Evolutionary conservation across 2,329 filamentous ascomycete genomes (phyloP).

Genomic region (Pseudogymnoascus sp.): DNA sequence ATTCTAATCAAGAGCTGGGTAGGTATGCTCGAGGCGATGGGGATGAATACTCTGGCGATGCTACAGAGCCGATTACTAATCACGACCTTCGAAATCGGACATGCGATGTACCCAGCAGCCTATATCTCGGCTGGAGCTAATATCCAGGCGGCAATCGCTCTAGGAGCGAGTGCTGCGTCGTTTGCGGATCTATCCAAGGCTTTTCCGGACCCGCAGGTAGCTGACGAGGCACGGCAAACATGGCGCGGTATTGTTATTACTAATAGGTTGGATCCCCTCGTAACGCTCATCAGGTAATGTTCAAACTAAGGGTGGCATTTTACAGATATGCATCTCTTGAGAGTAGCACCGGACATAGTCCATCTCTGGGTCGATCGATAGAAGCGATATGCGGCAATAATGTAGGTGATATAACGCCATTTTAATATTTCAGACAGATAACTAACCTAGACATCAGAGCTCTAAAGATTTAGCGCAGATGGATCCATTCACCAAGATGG

Average conservation of each 20-base stretch:
- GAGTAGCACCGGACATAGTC: not conserved
- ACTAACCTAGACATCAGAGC: not conserved
- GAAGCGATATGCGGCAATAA: not conserved
- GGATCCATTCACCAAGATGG: not conserved
- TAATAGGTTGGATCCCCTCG: not conserved
- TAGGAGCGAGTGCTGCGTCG: not conserved
- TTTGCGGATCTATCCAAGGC: not conserved
- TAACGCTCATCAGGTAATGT: not conserved
- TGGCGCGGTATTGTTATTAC: not conserved
- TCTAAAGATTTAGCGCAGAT: not conserved
- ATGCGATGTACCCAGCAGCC: not conserved
- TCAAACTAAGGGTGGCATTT: not conserved
- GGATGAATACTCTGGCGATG: not conserved
- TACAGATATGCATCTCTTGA: not conserved
- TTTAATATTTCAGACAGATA: not conserved
- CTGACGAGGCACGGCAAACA: not conserved
- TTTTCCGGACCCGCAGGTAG: not conserved
- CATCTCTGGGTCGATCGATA: not conserved
- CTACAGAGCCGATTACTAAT: not conserved
- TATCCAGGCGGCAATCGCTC: not conserved
- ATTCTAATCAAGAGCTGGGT: not conserved
- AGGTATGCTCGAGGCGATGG: not conserved
- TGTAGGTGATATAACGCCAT: not conserved
- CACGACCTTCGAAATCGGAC: not conserved
- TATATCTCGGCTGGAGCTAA: not conserved